A percentile compares a stretch with the other conserved stretches of the same genome.
These are phyloP conservation scores for Coprinopsis strossmayeri DNA, from an alignment of 768 basidiomycete genomes.

Conservation along the genomic window DNA sequence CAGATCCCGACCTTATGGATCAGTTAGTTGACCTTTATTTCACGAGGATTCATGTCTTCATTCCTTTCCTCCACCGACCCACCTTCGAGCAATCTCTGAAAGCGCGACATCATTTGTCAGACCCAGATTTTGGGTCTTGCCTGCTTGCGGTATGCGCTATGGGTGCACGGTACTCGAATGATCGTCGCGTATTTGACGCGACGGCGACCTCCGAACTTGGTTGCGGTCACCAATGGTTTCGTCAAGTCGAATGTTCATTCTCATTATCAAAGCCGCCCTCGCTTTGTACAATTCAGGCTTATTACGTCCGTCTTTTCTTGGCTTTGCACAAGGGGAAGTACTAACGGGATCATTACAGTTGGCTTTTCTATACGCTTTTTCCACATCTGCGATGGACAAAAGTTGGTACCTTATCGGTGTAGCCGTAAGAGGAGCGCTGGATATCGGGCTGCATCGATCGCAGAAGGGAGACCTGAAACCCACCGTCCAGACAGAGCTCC, in stretches of 20 bases:
- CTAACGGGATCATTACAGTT: constrained; percentile 24
- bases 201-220: constrained; percentile 28
- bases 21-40: constrained; percentile 53
- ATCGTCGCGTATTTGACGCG: constrained; percentile 21
- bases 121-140: constrained; percentile 37
- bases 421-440: constrained; percentile 53
- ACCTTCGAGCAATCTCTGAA: constrained; percentile 41
- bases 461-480: constrained; percentile 23
- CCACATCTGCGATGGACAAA: constrained; percentile 38
- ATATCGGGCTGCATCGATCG: constrained; percentile 48
- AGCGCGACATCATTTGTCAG: constrained; percentile 34
- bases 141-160: constrained; percentile 55
- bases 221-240: constrained; percentile 45
- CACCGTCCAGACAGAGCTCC: constrained; percentile 50
- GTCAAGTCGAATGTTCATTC: constrained; percentile 48
- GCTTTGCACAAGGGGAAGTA: not conserved
- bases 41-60: constrained; percentile 29
- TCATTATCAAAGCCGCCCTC: constrained; percentile 46
- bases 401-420: constrained; percentile 49
- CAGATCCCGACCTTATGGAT: constrained; percentile 33
- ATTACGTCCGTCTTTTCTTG: constrained; percentile 33
- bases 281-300: constrained; percentile 57
- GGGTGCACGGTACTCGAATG: constrained; percentile 47
- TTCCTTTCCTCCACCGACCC: constrained; percentile 54
- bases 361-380: constrained; percentile 32